Evolutionary conservation across 2,329 filamentous ascomycete species (phyloP).

Genomic region (Septoria petroselini): DNA sequence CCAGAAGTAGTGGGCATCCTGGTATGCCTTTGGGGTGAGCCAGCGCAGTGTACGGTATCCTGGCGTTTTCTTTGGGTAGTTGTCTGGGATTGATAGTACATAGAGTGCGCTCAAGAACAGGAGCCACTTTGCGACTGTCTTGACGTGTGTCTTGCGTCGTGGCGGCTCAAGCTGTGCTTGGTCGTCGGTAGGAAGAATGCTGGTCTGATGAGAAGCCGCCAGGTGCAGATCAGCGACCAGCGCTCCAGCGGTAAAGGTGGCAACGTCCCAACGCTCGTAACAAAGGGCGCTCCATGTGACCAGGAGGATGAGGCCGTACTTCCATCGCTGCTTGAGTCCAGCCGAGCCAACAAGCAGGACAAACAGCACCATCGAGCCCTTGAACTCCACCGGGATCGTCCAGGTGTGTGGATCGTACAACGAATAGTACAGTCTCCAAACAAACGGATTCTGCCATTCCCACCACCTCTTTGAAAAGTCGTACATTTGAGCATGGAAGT

Average conservation of each 20-base stretch:
- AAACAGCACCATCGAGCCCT: constrained; percentile 17
- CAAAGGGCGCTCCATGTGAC: constrained; percentile 8
- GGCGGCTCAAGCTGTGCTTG: not conserved
- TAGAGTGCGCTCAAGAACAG: constrained; percentile 10
- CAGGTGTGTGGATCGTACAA: constrained; percentile 16
- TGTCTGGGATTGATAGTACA: constrained; percentile 19
- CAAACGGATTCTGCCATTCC: constrained; percentile 10
- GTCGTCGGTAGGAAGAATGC: not conserved
- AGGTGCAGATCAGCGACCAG: constrained; percentile 19
- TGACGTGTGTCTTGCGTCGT: not conserved
- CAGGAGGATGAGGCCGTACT: constrained; percentile 10
- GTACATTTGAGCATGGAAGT: not conserved
- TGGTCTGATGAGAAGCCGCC: not conserved
- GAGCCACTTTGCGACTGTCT: constrained; percentile 5
- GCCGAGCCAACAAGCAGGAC: constrained; percentile 14
- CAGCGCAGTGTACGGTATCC: constrained; percentile 6
- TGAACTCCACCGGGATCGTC: constrained; percentile 20
- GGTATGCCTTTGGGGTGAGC: constrained; percentile 4
- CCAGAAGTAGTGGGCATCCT: constrained; percentile 13
- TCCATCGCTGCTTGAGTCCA: constrained; percentile 15
- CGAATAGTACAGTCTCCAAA: constrained; percentile 7
- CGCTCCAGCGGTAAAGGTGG: constrained; percentile 20
- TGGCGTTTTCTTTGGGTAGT: constrained; percentile 13
- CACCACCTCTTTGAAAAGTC: constrained; percentile 13
- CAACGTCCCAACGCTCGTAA: constrained; percentile 16